Evolutionary conservation across 2,329 filamentous ascomycete genomes (phyloP).

Genomic region (Nemania sp.): DNA sequence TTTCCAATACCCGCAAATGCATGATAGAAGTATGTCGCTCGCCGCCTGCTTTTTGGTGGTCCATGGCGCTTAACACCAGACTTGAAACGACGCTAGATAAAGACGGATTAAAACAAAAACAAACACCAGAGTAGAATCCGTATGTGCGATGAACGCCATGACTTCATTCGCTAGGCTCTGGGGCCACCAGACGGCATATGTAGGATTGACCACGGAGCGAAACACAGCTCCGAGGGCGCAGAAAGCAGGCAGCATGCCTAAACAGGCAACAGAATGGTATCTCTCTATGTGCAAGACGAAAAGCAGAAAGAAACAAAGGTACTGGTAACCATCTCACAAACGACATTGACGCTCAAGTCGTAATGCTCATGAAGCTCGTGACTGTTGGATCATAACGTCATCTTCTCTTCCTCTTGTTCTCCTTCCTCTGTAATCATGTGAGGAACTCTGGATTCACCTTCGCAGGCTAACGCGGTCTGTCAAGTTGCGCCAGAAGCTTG

Average conservation of each 20-base stretch:
- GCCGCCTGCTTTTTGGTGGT: constrained; percentile 26
- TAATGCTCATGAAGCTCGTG: constrained; percentile 31
- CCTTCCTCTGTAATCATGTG: neutral
- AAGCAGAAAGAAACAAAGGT: constrained; percentile 13
- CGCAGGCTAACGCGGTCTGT: constrained; percentile 40
- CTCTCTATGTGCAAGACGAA: constrained; percentile 39
- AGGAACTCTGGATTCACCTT: constrained; percentile 28
- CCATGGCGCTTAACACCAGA: constrained; percentile 26
- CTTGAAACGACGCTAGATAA: constrained; percentile 29
- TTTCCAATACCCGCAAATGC: constrained; percentile 33
- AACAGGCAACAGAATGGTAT: constrained; percentile 36
- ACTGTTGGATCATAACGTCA: constrained; percentile 13
- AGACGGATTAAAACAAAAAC: constrained; percentile 5
- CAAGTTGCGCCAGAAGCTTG: constrained; percentile 42
- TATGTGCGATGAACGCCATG: constrained; percentile 29
- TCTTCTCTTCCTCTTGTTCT: too few relatives aligned
- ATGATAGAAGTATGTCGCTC: constrained; percentile 34
- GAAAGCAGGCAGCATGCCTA: constrained; percentile 7
- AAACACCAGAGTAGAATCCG: constrained; percentile 3
- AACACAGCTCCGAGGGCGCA: neutral
- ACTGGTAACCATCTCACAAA: constrained; percentile 28
- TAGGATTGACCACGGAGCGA: neutral
- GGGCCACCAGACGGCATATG: constrained; percentile 27
- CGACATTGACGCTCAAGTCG: constrained; percentile 34
- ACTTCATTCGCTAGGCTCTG: constrained; percentile 21